Percentiles rank a stretch among this genome's conserved stretches.
phyloP scores from a whole-genome alignment of 2,329 filamentous ascomycete species.

The Aspergillus ustus region DNA sequence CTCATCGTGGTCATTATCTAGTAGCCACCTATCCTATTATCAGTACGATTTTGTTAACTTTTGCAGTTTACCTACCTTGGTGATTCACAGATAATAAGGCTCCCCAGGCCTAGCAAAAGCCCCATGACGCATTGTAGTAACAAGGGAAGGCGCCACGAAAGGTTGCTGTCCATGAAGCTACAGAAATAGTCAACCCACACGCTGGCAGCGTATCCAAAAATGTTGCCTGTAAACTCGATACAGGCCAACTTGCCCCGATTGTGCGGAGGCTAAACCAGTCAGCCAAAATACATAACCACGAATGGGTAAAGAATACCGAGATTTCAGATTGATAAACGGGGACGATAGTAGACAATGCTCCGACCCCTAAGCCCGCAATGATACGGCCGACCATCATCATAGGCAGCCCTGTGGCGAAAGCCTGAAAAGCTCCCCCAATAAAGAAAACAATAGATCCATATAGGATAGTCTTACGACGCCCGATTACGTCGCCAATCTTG shows the following conservation, averaged over 20 bases:
- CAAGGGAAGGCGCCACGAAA: conserved; percentile 89
- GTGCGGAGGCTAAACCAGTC: conserved; percentile 69
- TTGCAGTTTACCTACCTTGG: conserved; percentile 66
- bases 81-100: conserved; percentile 92
- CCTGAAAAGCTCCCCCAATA: conserved; percentile 81
- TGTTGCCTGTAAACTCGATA: conserved; percentile 98
- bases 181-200: conserved; percentile 99
- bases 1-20: conserved; percentile 97
- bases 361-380: conserved; percentile 82
- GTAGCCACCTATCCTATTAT: conserved; percentile 72
- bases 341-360: conserved; percentile 87
- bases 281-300: background rate
- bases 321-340: conserved; percentile 95
- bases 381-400: conserved; percentile 88
- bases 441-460: conserved; percentile 92
- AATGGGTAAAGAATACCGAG: conserved; percentile 53
- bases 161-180: conserved; percentile 81
- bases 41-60: background rate
- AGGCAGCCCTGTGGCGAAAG: conserved; percentile 77
- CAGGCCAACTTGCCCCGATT: conserved; percentile 95
- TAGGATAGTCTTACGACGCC: conserved; percentile 84
- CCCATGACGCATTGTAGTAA: conserved; percentile 96
- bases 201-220: conserved; percentile 91
- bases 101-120: conserved; percentile 78
- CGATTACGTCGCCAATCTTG: conserved; percentile 87